These are phyloP conservation scores for Monilinia laxa DNA, from an alignment of 2,329 filamentous ascomycete genomes.

Conservation along the genomic window DNA sequence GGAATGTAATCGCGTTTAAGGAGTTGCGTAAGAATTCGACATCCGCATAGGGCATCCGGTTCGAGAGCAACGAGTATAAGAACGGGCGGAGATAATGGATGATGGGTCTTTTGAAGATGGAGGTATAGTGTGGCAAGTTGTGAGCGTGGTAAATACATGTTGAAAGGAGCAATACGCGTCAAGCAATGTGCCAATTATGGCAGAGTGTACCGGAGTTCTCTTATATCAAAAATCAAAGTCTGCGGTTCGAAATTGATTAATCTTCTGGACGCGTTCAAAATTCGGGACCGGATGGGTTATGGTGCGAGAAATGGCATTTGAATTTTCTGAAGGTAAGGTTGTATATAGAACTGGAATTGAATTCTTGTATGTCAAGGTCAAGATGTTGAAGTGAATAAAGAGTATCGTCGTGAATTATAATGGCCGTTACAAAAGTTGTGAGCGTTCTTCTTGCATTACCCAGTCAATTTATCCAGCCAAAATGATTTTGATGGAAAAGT, in stretches of 20 bases:
- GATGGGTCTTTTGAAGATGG: constrained; percentile 80
- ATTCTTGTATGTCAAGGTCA: background rate
- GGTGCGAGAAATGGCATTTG: constrained; percentile 14
- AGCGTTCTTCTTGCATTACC: background rate
- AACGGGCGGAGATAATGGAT: constrained; percentile 87
- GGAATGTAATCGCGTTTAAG: constrained; percentile 96
- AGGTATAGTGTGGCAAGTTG: constrained; percentile 89
- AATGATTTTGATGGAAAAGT: constrained; percentile 20
- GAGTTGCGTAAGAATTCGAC: constrained; percentile 88
- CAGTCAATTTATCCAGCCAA: background rate
- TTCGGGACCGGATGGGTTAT: background rate
- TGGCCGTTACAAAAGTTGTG: background rate
- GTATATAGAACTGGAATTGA: background rate
- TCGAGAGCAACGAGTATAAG: constrained; percentile 91
- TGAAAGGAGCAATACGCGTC: constrained; percentile 26
- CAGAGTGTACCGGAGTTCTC: constrained; percentile 1
- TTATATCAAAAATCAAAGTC: background rate
- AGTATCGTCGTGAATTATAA: constrained; percentile 1
- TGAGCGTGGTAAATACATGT: constrained; percentile 91
- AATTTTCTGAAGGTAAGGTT: background rate
- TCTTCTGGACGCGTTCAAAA: constrained; percentile 9
- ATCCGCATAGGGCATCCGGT: constrained; percentile 92
- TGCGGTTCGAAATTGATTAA: background rate
- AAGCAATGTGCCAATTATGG: constrained; percentile 24
- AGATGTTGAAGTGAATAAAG: background rate